phyloP scores from a whole-genome alignment of 2,329 filamentous ascomycete species.

The Fusarium drepaniforme region DNA sequence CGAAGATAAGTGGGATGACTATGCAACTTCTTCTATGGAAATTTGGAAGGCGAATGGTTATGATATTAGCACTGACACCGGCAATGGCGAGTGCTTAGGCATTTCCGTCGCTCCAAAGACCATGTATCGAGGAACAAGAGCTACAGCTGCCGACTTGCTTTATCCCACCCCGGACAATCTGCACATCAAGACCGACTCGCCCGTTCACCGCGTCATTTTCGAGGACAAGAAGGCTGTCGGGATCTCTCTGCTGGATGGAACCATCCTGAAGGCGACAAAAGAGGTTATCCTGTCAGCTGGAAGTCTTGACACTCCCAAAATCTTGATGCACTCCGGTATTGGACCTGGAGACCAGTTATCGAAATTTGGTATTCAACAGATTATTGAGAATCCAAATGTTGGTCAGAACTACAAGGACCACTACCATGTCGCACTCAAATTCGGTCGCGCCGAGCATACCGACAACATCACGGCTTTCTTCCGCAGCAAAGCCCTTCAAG shows the following conservation, averaged over 20 bases:
- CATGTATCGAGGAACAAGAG: conserved; percentile 20
- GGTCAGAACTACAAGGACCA: conserved; percentile 30
- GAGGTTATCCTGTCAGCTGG: conserved; percentile 33
- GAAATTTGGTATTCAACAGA: conserved; percentile 3
- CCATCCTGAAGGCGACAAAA: conserved; percentile 9
- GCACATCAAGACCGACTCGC: conserved; percentile 15
- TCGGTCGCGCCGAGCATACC: conserved; percentile 21
- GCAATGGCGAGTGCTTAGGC: conserved; percentile 25
- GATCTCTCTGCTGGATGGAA: conserved; percentile 24
- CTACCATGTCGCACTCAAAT: conserved; percentile 32
- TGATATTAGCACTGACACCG: conserved; percentile 23
- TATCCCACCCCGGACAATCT: conserved; percentile 15
- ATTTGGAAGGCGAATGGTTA: conserved; percentile 27
- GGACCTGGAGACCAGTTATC: conserved; percentile 11
- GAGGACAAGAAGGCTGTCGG: conserved; percentile 9
- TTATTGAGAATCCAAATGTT: conserved; percentile 15
- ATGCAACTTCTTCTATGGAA: conserved; percentile 21
- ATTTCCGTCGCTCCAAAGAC: conserved; percentile 26
- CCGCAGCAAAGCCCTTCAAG: conserved; percentile 28
- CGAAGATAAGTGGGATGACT: conserved; percentile 28
- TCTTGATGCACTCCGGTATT: conserved; percentile 33
- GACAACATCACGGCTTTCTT: conserved; percentile 21
- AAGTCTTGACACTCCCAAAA: conserved; percentile 31
- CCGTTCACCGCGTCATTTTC: conserved; percentile 22
- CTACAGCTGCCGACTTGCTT: conserved; percentile 22